Evolutionary conservation across 148 eudicot genomes (phyloP).

Genomic region (Hydrangea macrophylla): DNA sequence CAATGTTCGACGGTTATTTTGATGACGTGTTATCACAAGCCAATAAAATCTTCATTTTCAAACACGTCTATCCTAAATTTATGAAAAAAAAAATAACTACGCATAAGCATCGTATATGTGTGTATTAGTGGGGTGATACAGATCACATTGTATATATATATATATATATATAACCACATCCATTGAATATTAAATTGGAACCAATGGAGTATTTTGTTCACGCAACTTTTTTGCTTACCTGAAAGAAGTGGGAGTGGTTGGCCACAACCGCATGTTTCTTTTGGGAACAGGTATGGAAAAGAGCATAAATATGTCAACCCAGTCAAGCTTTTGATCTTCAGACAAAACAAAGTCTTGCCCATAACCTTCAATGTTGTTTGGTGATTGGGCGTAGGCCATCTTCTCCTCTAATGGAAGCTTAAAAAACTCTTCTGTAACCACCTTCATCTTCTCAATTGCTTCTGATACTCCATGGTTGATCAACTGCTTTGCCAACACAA

Average conservation of each 20-base stretch:
- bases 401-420: conserved; percentile 31
- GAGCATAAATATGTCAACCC: conserved; percentile 25
- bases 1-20: no score
- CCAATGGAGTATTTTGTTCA: no score
- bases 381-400: conserved; percentile 19
- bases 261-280: conserved; percentile 28
- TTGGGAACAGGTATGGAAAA: conserved; percentile 12
- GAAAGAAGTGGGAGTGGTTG: conserved; percentile 22
- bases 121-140: no score
- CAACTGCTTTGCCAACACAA: conserved; percentile 18
- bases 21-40: no score
- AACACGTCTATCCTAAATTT: no score
- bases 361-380: conserved; percentile 28
- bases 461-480: conserved; percentile 30
- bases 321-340: conserved; percentile 39
- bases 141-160: no score
- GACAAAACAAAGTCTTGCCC: conserved; percentile 32
- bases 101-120: no score
- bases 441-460: conserved; percentile 26
- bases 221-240: conserved; percentile 11
- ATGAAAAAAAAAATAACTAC: no score
- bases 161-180: no score
- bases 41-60: no score
- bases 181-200: no score
- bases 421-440: conserved; percentile 26